Percentiles rank a stretch among this genome's conserved stretches.
These are phyloP conservation scores for Posidonia oceanica DNA, from an alignment of 116 monocot species.

Conservation along the genomic window DNA sequence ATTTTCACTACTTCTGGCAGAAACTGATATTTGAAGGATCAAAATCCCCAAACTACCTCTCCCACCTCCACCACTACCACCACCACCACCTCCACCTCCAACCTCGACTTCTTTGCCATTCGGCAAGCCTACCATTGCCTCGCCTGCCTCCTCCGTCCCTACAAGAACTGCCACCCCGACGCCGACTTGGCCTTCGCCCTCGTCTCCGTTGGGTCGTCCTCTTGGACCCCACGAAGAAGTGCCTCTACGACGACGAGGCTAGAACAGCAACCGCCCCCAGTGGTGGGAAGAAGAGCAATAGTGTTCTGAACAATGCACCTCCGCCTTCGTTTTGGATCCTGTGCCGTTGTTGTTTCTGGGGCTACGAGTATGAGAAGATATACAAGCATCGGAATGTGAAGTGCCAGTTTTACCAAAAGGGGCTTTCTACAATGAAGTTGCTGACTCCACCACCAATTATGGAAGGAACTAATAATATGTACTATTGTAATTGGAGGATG, in stretches of 20 bases:
- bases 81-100: too few relatives aligned
- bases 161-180: not conserved
- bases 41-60: conserved; percentile 43
- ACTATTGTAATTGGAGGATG: conserved; percentile 71
- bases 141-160: conserved; percentile 50
- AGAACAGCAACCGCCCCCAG: not conserved
- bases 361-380: conserved; percentile 34
- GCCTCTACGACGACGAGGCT: conserved; percentile 28
- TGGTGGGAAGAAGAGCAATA: not conserved
- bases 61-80: not conserved
- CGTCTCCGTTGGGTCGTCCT: conserved; percentile 31
- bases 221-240: conserved; percentile 35
- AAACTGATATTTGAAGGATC: too few relatives aligned
- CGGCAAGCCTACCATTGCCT: conserved; percentile 47
- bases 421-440: conserved; percentile 45
- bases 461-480: conserved; percentile 59
- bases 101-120: conserved; percentile 12
- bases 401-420: conserved; percentile 33
- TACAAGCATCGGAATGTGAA: conserved; percentile 20
- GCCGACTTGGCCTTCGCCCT: conserved; percentile 26
- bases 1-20: too few relatives aligned
- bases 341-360: conserved; percentile 46
- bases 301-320: not conserved
- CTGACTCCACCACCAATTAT: conserved; percentile 37
- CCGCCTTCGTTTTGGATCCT: conserved; percentile 39